Evolutionary conservation across 179 eudicot species (phyloP), one percentile per base, ranked within the genome.

Genomic region (Silene coronaria): DNA sequence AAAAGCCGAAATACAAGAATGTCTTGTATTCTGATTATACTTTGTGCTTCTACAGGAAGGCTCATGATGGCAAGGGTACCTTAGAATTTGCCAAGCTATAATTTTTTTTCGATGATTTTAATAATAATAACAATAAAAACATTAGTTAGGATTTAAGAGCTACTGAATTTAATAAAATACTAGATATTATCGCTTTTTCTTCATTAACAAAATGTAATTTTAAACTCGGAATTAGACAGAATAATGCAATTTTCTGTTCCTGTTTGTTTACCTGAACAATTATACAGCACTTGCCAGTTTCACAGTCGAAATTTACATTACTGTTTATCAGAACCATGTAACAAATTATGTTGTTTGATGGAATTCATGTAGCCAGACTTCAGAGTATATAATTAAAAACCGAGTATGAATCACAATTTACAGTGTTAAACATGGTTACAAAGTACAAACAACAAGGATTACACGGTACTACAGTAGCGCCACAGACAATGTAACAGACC

Each of bases 11-110:
- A 38, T 79, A 79, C 59, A 69, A 61, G 75, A 60, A 79, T 71
- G 74, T 79, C 27, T 30, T 79, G 46, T 79, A 79, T 45, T 79
- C 82, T 59, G 82, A 79, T 59, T 79, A 79, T 30, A 79, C 82
- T 19, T 59, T 79, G 74, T 51, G 61, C 48, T 79, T 79, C 64
- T 79, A 74, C 58, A 69, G 74, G 70, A 79, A 79, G 71, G 78
- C 82, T 45, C 82, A 79, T 69, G 82, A 79, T 79, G 82, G 82
- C 48, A 79, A 79, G 78, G 82, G 57, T 30, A 79, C 78, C 38
- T 73, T 79, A 59, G 78, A 79, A 10, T 79, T 30, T 45, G 82
- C 70, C 5, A 79, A 79, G 42, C 17, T 72, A 32, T 72, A 21
- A 79, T 23, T 0, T 60, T 22, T n/a, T 23, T 22, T 7, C 0